These are phyloP conservation scores for Populus simonii DNA, from an alignment of 345 rosid genomes.

Conservation along the genomic window DNA sequence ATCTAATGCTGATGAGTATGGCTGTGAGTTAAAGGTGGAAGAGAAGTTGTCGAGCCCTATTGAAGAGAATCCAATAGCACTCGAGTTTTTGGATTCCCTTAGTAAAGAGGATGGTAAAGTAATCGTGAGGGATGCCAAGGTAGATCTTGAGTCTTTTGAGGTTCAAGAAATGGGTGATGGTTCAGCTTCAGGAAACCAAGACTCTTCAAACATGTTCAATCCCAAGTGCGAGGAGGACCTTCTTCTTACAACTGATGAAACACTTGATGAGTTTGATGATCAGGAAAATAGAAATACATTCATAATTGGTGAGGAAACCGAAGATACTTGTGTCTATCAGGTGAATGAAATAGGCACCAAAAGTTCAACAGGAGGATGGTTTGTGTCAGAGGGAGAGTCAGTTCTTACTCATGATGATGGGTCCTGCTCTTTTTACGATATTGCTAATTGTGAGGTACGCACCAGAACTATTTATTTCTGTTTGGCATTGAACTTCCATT, in stretches of 20 bases:
- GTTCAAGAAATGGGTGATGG: conserved; percentile 57
- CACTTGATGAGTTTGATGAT: conserved; percentile 73
- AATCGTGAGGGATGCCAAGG: conserved; percentile 17
- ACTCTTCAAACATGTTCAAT: conserved; percentile 25
- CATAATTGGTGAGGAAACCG: conserved; percentile 50
- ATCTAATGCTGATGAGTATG: conserved; percentile 20
- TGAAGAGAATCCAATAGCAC: conserved; percentile 54
- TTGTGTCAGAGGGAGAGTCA: conserved; percentile 96
- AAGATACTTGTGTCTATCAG: conserved; percentile 46
- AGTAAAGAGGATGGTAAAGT: conserved; percentile 37
- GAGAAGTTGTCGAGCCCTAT: conserved; percentile 35
- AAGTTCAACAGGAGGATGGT: conserved; percentile 89
- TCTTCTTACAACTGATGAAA: conserved; percentile 69
- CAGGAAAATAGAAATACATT: conserved; percentile 51
- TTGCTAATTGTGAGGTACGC: conserved; percentile 79
- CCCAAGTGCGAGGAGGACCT: conserved; percentile 40
- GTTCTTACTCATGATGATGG: conserved; percentile 89
- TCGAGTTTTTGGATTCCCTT: conserved; percentile 59
- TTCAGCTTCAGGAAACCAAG: conserved; percentile 40
- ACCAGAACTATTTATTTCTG: background rate
- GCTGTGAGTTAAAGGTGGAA: conserved; percentile 32
- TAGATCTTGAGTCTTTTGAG: conserved; percentile 35
- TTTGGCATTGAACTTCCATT: background rate
- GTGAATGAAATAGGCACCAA: conserved; percentile 64
- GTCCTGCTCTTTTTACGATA: conserved; percentile 84